Conservation (phyloP, 2,329 filamentous ascomycete species). For the Gremmenia infestans region DNA sequence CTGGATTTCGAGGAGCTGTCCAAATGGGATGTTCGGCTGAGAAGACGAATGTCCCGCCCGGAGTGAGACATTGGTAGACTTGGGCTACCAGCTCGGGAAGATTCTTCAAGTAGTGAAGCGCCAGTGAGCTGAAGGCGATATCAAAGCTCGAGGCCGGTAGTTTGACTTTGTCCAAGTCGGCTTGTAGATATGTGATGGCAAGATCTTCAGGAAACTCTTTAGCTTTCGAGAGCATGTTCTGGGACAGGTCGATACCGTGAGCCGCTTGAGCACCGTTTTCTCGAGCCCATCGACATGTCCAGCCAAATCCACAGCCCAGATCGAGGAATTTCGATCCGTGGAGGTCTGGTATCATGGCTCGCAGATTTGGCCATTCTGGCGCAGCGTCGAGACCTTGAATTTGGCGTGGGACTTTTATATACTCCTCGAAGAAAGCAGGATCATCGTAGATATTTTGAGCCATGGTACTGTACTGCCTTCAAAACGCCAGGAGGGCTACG, state of each 20-base stretch:
- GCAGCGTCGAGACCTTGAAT: slow-evolving; percentile 36
- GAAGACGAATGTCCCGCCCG: slow-evolving; percentile 77
- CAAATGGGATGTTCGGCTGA: slow-evolving; percentile 44
- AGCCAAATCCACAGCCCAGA: slow-evolving; percentile 44
- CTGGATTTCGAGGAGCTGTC: slow-evolving; percentile 36
- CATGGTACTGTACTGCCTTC: slow-evolving; percentile 14
- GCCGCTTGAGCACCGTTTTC: slow-evolving; percentile 35
- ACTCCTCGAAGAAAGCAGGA: slow-evolving; percentile 39
- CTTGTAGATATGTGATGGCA: slow-evolving; percentile 31
- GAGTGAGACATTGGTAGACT: slow-evolving; percentile 78
- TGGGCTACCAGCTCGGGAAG: slow-evolving; percentile 75
- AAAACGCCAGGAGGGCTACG: too few relatives aligned
- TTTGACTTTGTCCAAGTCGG: slow-evolving; percentile 32
- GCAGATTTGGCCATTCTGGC: slow-evolving; percentile 42
- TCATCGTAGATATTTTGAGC: slow-evolving; percentile 40
- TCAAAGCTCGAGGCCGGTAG: slow-evolving; percentile 63
- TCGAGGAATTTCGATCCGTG: slow-evolving; percentile 35
- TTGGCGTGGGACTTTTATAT: slow-evolving; percentile 38
- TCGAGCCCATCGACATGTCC: slow-evolving; percentile 40
- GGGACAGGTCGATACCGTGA: slow-evolving; percentile 38
- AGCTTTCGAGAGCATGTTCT: slow-evolving; percentile 40
- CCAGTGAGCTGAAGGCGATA: slow-evolving; percentile 78
- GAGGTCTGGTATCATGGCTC: slow-evolving; percentile 35
- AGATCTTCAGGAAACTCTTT: slow-evolving; percentile 13
- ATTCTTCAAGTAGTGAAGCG: slow-evolving; percentile 94